phyloP scores from a whole-genome alignment of 768 basidiomycete genomes.

The Terana coerulea region DNA sequence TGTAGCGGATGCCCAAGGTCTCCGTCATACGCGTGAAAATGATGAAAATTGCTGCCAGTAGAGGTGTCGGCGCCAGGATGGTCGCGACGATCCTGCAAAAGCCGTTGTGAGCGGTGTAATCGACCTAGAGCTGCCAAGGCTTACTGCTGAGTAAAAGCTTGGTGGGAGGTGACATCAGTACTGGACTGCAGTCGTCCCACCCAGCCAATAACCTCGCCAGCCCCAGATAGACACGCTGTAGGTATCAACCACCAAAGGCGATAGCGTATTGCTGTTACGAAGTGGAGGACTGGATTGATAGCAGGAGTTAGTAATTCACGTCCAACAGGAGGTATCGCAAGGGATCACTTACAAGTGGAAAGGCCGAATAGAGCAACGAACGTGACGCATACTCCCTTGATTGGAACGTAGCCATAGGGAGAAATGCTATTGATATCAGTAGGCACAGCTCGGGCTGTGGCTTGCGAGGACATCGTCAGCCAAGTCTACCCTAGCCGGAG shows the following conservation, averaged over 20 bases:
- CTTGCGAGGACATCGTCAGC: background rate
- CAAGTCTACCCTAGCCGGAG: background rate
- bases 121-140: too few relatives aligned
- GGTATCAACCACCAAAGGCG: conserved; percentile 52
- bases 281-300: conserved; percentile 39
- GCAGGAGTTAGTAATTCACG: background rate
- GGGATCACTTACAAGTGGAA: conserved; percentile 32
- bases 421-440: conserved; percentile 12
- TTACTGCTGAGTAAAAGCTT: conserved; percentile 43
- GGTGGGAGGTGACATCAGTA: conserved; percentile 15
- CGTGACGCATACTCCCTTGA: conserved; percentile 32
- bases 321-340: background rate
- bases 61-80: conserved; percentile 52
- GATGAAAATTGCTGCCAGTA: conserved; percentile 55
- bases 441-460: background rate
- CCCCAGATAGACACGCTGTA: conserved; percentile 44
- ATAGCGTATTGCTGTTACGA: conserved; percentile 39
- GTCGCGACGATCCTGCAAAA: conserved; percentile 33
- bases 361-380: conserved; percentile 39
- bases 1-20: conserved; percentile 44
- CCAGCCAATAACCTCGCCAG: conserved; percentile 56
- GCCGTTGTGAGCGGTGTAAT: too few relatives aligned
- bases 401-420: conserved; percentile 41
- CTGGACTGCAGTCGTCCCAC: conserved; percentile 50
- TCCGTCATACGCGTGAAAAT: conserved; percentile 47